Base-by-base conservation (phyloP, 2,329 filamentous ascomycete genomes). In the Colletotrichum liaoningense region DNA sequence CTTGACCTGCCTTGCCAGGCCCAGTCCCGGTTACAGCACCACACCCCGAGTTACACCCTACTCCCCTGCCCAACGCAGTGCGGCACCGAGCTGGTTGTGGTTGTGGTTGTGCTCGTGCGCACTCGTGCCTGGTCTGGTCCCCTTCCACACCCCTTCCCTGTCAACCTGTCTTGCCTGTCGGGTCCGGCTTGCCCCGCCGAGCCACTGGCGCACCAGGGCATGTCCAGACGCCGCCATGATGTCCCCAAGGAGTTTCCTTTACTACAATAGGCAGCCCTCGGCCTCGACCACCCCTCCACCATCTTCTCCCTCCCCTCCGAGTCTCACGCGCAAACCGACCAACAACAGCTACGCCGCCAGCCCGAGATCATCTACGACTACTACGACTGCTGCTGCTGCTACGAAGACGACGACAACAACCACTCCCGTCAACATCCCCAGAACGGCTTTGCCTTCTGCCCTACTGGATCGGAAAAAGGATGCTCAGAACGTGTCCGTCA, bases 241-340 rank as follows among this genome's bases (percentile, higher is more conserved):
- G 74, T 75, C 74, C 73, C 74, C 74, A 66, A 75, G 74, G 69
- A 75, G 74, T 75, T 75, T 75, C 73, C 73, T 75, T 65, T 75
- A 75, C 73, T 75, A 72, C 73, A 75, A 74, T 72, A 73, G 63
- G 66, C 74, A 75, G 69, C 74, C 74, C 64, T 68, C 70, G 63
- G 57, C 66, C 70, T 57, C 59, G 55, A 65, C 57, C 73, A 72
- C 67, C 60, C 57, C 71, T 33, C 14, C 46, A 24, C 59, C 58
- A 3, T 7, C 63, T 6, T 57, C 63, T 63, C 62, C 62, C 56
- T 63, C 57, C 26, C 49, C 65, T 68, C 49, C 69, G 22, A 33
- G n/a, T 49, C 22, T 38, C 60, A 62, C 60, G 67, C 67, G 55
- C n/a, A 70, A 70, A 28, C 56, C 67, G 46, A 60, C 60, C 70